Base-by-base conservation (phyloP, 192 early-diverging fungal species). In the Coemansia sp. region DNA sequence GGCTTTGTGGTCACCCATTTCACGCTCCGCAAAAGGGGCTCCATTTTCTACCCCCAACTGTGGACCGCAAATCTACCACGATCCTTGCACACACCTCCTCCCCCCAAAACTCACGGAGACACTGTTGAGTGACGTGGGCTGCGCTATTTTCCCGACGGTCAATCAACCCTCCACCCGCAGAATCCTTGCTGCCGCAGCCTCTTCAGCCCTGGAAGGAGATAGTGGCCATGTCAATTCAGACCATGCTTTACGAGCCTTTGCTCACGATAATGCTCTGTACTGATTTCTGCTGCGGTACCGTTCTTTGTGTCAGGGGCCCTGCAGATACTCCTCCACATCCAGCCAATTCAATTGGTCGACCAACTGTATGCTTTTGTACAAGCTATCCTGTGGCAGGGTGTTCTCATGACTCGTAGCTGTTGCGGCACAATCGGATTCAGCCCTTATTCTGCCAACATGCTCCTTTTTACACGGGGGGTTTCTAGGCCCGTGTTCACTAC, bases 231-330 rank as follows among this genome's bases (percentile, higher is more conserved):
- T 41, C 39, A 41, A 41, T 41, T 41, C 12, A 12, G 39, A 41
- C 39, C 39, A 41, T 12, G 12, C 39, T 12, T 41, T 41, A 11
- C 12, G 12, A 11, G 39, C 39, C 12, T 41, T 41, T 41, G 39
- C 12, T 41, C 39, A 41, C 12, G 30, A 30, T 2, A 30, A 30
- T 30, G 30, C 30, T 30, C 30, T 30, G 30, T 3, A 30, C 46
- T 49, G 46, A 49, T 49, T 49, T 49, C 46, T 49, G 46, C 46
- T 49, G 46, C 46, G 46, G 46, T 49, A 49, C 46, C 20, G 46
- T 49, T 18, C 12, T 49, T 21, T 49, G 15, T 12, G n/a, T 20
- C 46, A 49, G 18, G 18, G 18, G 18, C 46, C 46, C 3, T 30
- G 30, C 30, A 30, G 30, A 20, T 49, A 21, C 46, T 49, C 46